Evolutionary conservation across 345 rosid species (phyloP), one percentile per base, ranked within the genome.

Genomic region (Aurinia saxatilis): DNA sequence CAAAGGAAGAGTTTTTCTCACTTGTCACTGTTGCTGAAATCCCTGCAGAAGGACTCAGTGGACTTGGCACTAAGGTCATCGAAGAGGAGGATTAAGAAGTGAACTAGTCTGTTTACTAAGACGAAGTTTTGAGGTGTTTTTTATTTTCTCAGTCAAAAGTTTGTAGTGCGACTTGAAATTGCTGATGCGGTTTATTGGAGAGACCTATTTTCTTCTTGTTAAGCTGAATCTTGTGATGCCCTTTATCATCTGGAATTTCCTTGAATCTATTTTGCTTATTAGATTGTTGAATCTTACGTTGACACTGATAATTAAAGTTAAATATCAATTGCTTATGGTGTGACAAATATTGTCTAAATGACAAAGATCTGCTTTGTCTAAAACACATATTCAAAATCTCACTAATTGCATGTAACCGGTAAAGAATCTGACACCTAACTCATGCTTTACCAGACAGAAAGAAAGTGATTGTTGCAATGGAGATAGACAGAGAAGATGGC

Each of bases 1-100:
- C 93, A 0, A 83, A 88, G 75, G 96, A 88, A 62, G 93, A 88
- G 77, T 80, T 88, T 37, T 85, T 71, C 79, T 88, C 90, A 0
- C 82, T 85, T 2, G 88, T 85, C 40, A 85, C 86, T 0, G 82
- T 82, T 15, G 73, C 91, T 4, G 88, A 82, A 65, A 63, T 81
- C 54, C 84, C 88, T 2, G 73, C 81, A 0, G 84, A 82, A 73
- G 86, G 86, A 29, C 60, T 82, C n/a, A 67, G 66, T 52, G 91
- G 91, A 0, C 66, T 85, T 58, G 86, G 84, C 45, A 85, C 88
- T 3, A 82, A 77, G 75, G 83, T 85, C 66, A 82, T 85, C 6
- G 91, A 82, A 8, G 88, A 85, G 52, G 88, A 85, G 31, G 88
- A 80, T 39, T 80, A 65, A 80, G 30, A 47, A 17, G 13, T 47